These are phyloP conservation scores for Rhodomyrtus psidioides DNA, from an alignment of 441 rosid species.

Conservation along the genomic window DNA sequence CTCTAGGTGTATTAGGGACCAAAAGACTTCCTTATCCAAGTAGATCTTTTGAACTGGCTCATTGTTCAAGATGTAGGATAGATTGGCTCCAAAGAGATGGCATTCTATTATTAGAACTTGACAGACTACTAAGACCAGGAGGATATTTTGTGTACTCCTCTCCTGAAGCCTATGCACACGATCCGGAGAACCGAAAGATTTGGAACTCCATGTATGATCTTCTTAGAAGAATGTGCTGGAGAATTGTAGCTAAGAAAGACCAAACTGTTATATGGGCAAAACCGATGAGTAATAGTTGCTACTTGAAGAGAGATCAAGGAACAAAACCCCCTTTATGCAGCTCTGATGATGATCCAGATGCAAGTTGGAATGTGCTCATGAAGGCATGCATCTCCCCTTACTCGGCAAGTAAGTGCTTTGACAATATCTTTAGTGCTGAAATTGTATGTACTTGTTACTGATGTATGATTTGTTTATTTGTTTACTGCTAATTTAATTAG, in stretches of 20 bases:
- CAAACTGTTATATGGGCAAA: conserved; percentile 94
- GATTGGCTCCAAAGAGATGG: conserved; percentile 99
- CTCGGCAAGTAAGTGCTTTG: conserved; percentile 55
- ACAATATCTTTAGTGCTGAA: background rate
- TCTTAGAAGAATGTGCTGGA: conserved; percentile 92
- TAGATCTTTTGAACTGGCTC: conserved; percentile 91
- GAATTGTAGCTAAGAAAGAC: conserved; percentile 56
- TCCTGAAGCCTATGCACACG: conserved; percentile 94
- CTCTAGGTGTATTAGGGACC: conserved; percentile 94
- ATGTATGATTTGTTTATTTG: background rate
- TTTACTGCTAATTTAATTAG: background rate
- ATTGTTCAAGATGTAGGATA: conserved; percentile 91
- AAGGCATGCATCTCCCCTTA: conserved; percentile 84
- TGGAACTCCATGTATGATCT: conserved; percentile 80
- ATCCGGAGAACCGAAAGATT: conserved; percentile 71
- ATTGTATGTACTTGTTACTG: background rate
- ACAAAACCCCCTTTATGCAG: conserved; percentile 67
- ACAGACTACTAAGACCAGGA: conserved; percentile 88
- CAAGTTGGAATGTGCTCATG: conserved; percentile 80
- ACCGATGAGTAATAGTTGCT: conserved; percentile 75
- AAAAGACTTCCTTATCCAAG: conserved; percentile 96
- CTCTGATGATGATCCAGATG: conserved; percentile 75
- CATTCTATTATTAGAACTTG: conserved; percentile 80
- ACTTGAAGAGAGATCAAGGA: conserved; percentile 59
- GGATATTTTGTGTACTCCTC: conserved; percentile 94